Conservation (phyloP, 257 asterid genomes). For the Knoxia roxburghii region DNA sequence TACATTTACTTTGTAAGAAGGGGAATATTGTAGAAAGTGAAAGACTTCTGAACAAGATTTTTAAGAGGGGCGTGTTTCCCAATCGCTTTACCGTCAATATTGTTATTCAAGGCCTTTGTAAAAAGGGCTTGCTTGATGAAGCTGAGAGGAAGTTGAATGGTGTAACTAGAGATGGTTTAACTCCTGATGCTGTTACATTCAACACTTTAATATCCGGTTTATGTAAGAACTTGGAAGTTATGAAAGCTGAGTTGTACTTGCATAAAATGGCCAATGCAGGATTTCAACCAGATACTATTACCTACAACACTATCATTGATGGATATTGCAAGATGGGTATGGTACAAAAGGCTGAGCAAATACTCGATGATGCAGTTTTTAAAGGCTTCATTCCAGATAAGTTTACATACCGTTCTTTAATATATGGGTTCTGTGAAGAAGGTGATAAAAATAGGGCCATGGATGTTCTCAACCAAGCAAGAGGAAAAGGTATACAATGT, state of each 20-base stretch:
- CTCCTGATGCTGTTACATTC: conserved; percentile 76
- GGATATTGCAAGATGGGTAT: conserved; percentile 72
- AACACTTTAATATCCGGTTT: conserved; percentile 78
- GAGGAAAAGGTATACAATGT: conserved; percentile 45
- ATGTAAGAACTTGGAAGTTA: conserved; percentile 73
- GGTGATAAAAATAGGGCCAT: conserved; percentile 70
- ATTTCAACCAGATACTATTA: conserved; percentile 62
- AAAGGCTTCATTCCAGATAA: conserved; percentile 80
- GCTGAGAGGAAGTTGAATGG: conserved; percentile 60
- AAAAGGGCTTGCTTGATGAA: conserved; percentile 49
- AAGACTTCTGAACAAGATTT: conserved; percentile 63
- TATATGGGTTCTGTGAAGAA: conserved; percentile 64
- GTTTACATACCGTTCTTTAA: conserved; percentile 69
- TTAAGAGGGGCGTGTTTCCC: conserved; percentile 68
- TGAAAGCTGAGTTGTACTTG: conserved; percentile 68
- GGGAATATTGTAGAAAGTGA: conserved; percentile 68
- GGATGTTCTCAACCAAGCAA: conserved; percentile 46
- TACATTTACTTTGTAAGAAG: conserved; percentile 66
- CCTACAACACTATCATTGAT: conserved; percentile 72
- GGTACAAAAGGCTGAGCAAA: conserved; percentile 56
- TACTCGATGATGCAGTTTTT: conserved; percentile 58
- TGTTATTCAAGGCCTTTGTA: conserved; percentile 79
- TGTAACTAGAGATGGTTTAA: conserved; percentile 39
- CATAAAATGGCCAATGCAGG: conserved; percentile 75
- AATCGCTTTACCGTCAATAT: conserved; percentile 77